Conservation (phyloP, 768 basidiomycete species). For the Leucogyrophana mollusca region DNA sequence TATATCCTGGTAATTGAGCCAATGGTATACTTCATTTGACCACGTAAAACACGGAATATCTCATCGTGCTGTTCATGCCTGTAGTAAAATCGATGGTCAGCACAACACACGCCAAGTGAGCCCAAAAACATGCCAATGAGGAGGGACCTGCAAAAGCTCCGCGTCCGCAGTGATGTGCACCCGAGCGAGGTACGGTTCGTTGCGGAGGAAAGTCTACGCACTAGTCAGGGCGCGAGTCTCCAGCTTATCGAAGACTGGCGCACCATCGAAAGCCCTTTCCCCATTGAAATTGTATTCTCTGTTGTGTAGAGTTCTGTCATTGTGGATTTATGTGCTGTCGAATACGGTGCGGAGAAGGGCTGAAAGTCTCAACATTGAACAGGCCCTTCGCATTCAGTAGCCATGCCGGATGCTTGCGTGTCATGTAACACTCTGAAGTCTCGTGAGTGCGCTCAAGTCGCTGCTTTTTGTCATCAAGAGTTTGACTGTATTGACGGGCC, state of each 20-base stretch:
- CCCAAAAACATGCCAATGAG: constrained; percentile 23
- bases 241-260: background rate
- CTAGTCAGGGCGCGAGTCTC: background rate
- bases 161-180: constrained; percentile 22
- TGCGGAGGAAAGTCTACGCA: constrained; percentile 30
- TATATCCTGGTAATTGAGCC: constrained; percentile 20
- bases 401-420: too few relatives aligned
- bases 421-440: too few relatives aligned
- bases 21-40: constrained; percentile 27
- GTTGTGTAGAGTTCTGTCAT: too few relatives aligned
- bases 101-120: background rate
- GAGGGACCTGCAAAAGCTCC: constrained; percentile 26
- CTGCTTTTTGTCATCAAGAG: too few relatives aligned
- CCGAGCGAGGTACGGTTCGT: constrained; percentile 26
- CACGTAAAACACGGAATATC: constrained; percentile 27
- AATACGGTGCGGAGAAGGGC: too few relatives aligned
- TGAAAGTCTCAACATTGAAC: too few relatives aligned
- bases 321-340: too few relatives aligned
- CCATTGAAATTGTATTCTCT: constrained; percentile 2
- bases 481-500: too few relatives aligned
- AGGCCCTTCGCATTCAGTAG: too few relatives aligned
- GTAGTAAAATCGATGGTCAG: background rate
- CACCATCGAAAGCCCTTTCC: constrained; percentile 5
- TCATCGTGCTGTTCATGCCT: constrained; percentile 33
- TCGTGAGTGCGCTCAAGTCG: too few relatives aligned